Base-by-base conservation (phyloP, 106 monocot genomes). In the Amphibolis antarctica region DNA sequence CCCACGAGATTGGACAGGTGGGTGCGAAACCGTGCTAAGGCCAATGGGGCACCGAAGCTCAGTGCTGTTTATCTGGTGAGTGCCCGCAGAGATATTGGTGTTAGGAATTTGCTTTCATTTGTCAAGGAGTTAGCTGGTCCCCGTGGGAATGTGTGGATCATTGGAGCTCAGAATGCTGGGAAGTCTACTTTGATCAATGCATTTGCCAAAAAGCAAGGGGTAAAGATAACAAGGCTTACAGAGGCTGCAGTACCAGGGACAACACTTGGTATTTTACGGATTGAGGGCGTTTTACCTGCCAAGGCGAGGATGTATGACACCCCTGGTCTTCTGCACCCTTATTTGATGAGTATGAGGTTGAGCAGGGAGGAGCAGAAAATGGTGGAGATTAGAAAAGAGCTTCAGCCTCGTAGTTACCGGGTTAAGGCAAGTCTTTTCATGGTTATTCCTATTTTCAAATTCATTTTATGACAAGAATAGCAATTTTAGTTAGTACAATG, bases 251-350 rank as follows among this genome's bases (percentile, higher is more conserved):
- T 98, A 3, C 98, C 98, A 6, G 98, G 98, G 3, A 98, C 98
- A 42, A 98, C 98, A 49, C 63, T 91, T 58, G 91, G 98, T 26
- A 98, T 98, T 28, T 42, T 98, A 72, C 78, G 85, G 43, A 81
- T 98, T 62, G 71, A 69, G 1, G 91, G 87, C 17, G 71, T 98
- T 80, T 76, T 98, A 36, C 98, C 98, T 0, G 86, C 90, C 0
- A 98, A 91, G 56, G 98, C 83, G n/a, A 98, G 91, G 73, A 78
- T 98, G 91, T 91, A 85, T 79, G 98, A 98, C 53, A 98, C 98
- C 60, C 98, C 98, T 0, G 98, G 98, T 20, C 86, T 98, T 69
- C 67, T 98, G 66, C 98, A 98, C 60, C 85, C 90, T 12, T 78
- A 91, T 69, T 60, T 98, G 44, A 68, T 98, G 78, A 67, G 80